phyloP scores from a whole-genome alignment of 768 basidiomycete species.

The Boletus rubropictus region DNA sequence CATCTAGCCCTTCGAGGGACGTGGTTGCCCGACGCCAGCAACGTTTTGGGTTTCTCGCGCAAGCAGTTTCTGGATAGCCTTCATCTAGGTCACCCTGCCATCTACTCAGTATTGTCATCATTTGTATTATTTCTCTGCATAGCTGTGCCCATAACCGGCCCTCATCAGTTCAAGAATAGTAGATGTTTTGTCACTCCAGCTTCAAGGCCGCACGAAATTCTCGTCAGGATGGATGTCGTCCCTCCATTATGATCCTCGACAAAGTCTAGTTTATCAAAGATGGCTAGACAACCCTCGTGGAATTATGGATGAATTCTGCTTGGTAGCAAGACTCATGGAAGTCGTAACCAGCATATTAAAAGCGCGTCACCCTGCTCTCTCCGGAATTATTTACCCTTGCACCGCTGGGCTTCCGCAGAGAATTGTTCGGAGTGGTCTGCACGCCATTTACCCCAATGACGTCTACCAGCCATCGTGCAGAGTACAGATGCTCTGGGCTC shows the following conservation, averaged over 20 bases:
- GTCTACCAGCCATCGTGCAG: neutral
- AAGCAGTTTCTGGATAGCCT: conserved; percentile 6
- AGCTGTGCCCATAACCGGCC: conserved; percentile 17
- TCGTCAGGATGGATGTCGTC: neutral
- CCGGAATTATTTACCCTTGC: no score
- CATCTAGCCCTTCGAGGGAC: conserved; percentile 45
- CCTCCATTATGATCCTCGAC: neutral
- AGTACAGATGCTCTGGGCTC: neutral
- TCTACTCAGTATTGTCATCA: conserved; percentile 20
- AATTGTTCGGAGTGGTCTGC: neutral
- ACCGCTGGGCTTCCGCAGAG: no score
- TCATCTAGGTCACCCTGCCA: conserved; percentile 9
- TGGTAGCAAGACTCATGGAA: neutral
- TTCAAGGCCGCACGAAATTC: no score
- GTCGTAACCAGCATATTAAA: no score
- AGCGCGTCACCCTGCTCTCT: no score
- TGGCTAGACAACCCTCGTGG: no score
- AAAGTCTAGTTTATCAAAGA: no score
- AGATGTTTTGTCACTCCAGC: no score
- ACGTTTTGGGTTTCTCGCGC: conserved; percentile 22
- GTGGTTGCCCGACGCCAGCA: conserved; percentile 37
- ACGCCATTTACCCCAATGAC: neutral
- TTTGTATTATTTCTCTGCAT: conserved; percentile 24
- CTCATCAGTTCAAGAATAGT: conserved; percentile 4
- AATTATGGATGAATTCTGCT: neutral